Evolutionary conservation across 371 early-diverging fungal species (phyloP), one percentile per base, ranked within the genome.

Genomic region (Mucor saturninus): DNA sequence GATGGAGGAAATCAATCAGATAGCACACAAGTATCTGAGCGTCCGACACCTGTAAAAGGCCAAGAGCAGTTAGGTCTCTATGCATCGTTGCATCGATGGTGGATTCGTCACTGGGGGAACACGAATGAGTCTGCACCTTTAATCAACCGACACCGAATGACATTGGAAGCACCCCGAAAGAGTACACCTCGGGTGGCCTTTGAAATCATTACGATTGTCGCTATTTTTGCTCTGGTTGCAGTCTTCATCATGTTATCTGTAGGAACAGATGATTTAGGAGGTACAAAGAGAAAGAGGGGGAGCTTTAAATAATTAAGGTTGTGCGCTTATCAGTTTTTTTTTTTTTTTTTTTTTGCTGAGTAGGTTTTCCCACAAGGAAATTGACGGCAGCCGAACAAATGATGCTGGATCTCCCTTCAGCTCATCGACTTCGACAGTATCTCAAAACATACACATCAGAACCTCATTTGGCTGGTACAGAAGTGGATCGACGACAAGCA

Each of bases 401-500:
- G 57, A 63, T 71, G 59, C 40, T 71, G 2, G 61, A 63, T 38
- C 49, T 67, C 40, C 66, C 71, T 45, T 71, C 71, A 2, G 29
- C 59, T 13, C 50, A 62, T 7, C 46, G 60, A 21, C 26, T 67
- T 7, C 53, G 53, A 10, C 50, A 45, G 2, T 71, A 67, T 51
- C 50, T 71, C 4, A 35, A 52, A 28, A 54, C 56, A 7, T 88
- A 86, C 52, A 75, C 86, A 6, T 86, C 87, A 0, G 78, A 75
- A 46, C 72, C 83, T 7, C 87, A 86, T 62, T 59, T 84, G 32
- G 88, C 85, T 13, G 88, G 88, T 8, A 77, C 80, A 38, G 58
- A 65, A n/a, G 54, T 48, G 28, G 86, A 90, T 62, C 59, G 65
- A 40, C 63, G 64, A 8, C 81, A 79, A 53, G 89, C 86, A 9